A percentile compares a stretch with the other conserved stretches of the same genome.
phyloP scores from a whole-genome alignment of 768 basidiomycete genomes.

The Exidia glandulosa region DNA sequence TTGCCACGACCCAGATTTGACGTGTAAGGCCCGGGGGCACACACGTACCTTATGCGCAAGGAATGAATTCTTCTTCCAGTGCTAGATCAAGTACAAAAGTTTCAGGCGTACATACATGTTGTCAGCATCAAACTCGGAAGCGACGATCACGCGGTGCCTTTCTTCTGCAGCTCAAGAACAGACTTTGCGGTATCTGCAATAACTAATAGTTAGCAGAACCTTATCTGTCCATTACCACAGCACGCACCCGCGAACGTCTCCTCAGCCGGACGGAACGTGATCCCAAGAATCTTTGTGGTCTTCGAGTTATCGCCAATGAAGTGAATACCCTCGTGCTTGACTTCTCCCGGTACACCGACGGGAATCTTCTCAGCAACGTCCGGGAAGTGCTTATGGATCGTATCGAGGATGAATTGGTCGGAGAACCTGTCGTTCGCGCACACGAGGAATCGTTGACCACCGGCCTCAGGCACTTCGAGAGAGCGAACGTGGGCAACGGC shows the following conservation, averaged over 20 bases:
- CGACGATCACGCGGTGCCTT: neutral
- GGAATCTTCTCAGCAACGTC: neutral
- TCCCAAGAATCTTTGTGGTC: too few species aligned
- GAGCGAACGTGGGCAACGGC: constrained; percentile 43
- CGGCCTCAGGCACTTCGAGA: constrained; percentile 39
- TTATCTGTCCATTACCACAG: too few species aligned
- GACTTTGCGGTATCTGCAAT: neutral
- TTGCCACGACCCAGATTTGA: too few species aligned
- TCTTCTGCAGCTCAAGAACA: neutral
- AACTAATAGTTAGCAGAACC: too few species aligned
- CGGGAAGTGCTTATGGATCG: neutral
- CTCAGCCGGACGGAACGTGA: too few species aligned
- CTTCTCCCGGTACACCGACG: neutral
- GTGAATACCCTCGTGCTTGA: too few species aligned
- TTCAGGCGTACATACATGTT: neutral
- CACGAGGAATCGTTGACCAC: constrained; percentile 47
- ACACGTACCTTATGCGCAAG: too few species aligned
- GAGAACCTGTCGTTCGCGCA: constrained; percentile 12
- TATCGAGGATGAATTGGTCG: neutral
- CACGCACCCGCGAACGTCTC: too few species aligned
- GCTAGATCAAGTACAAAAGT: neutral
- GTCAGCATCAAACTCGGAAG: neutral
- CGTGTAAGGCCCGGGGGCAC: too few species aligned
- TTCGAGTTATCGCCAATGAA: too few species aligned
- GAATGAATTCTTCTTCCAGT: neutral